Percentiles rank a stretch among this genome's conserved stretches.
Evolutionary conservation across 192 early-diverging fungal species (phyloP).

Genomic region (Backusella macrospora): DNA sequence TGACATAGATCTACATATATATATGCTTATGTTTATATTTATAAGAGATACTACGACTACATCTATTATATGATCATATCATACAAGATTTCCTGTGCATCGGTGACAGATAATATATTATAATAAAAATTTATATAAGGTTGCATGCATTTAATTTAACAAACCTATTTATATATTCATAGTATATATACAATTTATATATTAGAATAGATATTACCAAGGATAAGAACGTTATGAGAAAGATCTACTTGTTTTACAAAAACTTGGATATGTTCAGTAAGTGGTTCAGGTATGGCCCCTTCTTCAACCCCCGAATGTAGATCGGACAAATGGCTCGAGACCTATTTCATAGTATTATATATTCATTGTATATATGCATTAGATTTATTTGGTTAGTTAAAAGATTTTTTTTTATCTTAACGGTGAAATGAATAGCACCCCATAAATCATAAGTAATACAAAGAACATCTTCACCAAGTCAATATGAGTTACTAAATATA

Average conservation of each 20-base stretch:
- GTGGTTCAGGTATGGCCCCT: constrained; percentile 70
- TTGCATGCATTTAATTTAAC: neutral
- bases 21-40: neutral
- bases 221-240: constrained; percentile 57
- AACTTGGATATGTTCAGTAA: constrained; percentile 65
- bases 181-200: neutral
- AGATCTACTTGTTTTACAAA: constrained; percentile 56
- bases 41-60: constrained; percentile 20
- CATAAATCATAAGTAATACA: constrained; percentile 80
- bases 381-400: neutral
- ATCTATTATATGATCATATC: constrained; percentile 47
- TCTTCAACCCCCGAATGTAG: constrained; percentile 74
- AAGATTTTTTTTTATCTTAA: constrained; percentile 43
- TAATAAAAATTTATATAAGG: constrained; percentile 59
- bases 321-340: constrained; percentile 49
- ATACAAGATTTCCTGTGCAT: constrained; percentile 55
- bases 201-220: constrained; percentile 39
- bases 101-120: constrained; percentile 49
- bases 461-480: constrained; percentile 74
- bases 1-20: neutral
- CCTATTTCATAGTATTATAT: neutral
- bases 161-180: neutral
- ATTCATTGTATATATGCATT: neutral
- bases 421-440: constrained; percentile 65
- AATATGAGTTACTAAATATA: constrained; percentile 69